A percentile compares a stretch with the other conserved stretches of the same genome.
phyloP scores from a whole-genome alignment of 768 basidiomycete genomes.

The Lactifluus subvellereus region DNA sequence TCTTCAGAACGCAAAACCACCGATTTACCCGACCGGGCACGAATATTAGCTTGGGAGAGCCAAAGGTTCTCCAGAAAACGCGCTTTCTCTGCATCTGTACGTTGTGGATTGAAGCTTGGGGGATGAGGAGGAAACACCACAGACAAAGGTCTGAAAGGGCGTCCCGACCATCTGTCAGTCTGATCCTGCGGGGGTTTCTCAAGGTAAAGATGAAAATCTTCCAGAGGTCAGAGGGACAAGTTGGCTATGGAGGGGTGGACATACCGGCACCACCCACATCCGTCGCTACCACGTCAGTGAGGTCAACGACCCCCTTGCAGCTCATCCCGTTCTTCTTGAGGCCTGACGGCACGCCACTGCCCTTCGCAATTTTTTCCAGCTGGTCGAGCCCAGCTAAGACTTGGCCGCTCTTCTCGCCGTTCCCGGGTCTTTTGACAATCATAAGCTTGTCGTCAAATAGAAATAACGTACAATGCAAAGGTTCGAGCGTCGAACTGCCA shows the following conservation, averaged over 20 bases:
- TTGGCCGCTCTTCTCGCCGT: conserved; percentile 69
- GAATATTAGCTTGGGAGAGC: conserved; percentile 77
- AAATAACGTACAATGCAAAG: conserved; percentile 82
- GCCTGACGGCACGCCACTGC: conserved; percentile 52
- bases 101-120: conserved; percentile 57
- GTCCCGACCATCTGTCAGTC: conserved; percentile 80
- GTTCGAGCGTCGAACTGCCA: conserved; percentile 33
- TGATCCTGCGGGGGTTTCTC: conserved; percentile 79
- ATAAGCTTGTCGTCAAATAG: conserved; percentile 93
- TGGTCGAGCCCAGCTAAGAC: conserved; percentile 71
- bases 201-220: conserved; percentile 83
- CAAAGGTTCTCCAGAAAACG: conserved; percentile 87
- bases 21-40: conserved; percentile 67
- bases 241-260: conserved; percentile 25
- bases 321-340: conserved; percentile 77
- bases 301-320: conserved; percentile 79
- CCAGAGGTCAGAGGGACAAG: conserved; percentile 7
- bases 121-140: conserved; percentile 73
- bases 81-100: conserved; percentile 62
- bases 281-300: conserved; percentile 77
- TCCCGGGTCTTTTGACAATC: conserved; percentile 79
- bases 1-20: conserved; percentile 68
- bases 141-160: conserved; percentile 73
- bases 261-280: conserved; percentile 83
- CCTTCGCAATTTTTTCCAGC: conserved; percentile 62